Evolutionary conservation across 192 early-diverging fungal genomes (phyloP).

Genomic region (Gonapodya prolifera): DNA sequence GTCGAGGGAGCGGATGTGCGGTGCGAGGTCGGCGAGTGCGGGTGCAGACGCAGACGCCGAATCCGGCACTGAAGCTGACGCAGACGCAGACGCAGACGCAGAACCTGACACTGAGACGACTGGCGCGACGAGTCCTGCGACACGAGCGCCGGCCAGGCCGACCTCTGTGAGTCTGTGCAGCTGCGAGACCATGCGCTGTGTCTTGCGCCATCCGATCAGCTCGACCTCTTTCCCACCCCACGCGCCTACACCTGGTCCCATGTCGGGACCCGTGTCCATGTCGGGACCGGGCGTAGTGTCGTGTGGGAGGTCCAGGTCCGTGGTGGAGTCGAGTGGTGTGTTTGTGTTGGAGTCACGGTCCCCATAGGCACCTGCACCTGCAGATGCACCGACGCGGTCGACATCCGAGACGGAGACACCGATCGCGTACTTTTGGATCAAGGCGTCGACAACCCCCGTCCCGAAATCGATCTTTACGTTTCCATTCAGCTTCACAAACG

Average conservation of each 20-base stretch:
- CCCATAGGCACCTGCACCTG: neutral
- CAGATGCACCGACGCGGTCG: neutral
- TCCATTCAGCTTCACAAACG: constrained; percentile 33
- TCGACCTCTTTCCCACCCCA: neutral
- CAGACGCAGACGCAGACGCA: constrained; percentile 20
- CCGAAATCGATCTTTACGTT: constrained; percentile 25
- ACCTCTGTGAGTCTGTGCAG: constrained; percentile 14
- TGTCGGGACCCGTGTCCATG: neutral
- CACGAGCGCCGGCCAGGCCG: constrained; percentile 26
- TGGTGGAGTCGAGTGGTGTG: neutral
- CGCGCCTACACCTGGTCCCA: neutral
- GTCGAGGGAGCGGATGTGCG: constrained; percentile 39
- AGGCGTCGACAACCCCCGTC: constrained; percentile 20
- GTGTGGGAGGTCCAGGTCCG: neutral
- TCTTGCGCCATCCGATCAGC: neutral
- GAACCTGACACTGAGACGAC: constrained; percentile 19
- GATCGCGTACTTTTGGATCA: constrained; percentile 29
- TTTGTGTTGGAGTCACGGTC: neutral
- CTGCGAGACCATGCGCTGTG: neutral
- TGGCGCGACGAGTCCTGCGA: constrained; percentile 17
- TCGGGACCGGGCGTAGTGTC: neutral
- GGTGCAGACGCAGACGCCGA: constrained; percentile 4
- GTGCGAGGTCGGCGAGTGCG: neutral
- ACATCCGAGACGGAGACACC: constrained; percentile 5
- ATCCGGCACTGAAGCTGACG: neutral